Conservation (phyloP, 768 basidiomycete species). For the Mycena galericulata region DNA sequence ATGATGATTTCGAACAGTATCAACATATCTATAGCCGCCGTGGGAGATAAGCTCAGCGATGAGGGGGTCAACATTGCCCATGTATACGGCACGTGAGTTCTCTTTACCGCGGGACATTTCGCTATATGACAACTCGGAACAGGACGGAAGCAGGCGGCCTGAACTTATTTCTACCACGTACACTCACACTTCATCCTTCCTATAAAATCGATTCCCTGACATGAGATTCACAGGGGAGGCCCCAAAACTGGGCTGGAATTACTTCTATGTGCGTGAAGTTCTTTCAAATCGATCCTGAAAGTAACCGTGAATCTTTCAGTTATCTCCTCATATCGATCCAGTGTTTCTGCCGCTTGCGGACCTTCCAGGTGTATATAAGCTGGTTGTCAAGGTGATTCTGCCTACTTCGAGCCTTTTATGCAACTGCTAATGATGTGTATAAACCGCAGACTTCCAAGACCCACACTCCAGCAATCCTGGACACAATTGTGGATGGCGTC, state of each 20-base stretch:
- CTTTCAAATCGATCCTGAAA: background rate
- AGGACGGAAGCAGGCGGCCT: constrained; percentile 16
- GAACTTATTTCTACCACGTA: constrained; percentile 25
- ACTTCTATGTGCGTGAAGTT: constrained; percentile 19
- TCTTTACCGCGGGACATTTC: background rate
- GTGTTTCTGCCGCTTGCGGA: constrained; percentile 27
- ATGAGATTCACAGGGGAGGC: constrained; percentile 1
- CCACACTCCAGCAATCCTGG: constrained; percentile 44
- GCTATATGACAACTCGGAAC: background rate
- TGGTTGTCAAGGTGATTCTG: constrained; percentile 19
- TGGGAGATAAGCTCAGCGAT: constrained; percentile 1
- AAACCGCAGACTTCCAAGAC: constrained; percentile 20
- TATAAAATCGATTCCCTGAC: too few species aligned
- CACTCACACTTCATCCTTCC: too few species aligned
- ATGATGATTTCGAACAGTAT: background rate
- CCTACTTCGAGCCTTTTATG: too few species aligned
- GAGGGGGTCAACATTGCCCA: constrained; percentile 13
- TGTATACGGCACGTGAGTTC: constrained; percentile 14
- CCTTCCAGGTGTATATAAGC: constrained; percentile 22
- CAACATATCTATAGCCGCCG: background rate
- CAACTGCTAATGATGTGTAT: background rate
- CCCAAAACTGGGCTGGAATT: constrained; percentile 31
- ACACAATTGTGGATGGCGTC: constrained; percentile 45
- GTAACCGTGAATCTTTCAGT: background rate
- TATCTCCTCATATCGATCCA: constrained; percentile 30